Evolutionary conservation across 2,329 filamentous ascomycete species (phyloP), one percentile per base, ranked within the genome.

Genomic region (Rhytidhysteron rufulum): DNA sequence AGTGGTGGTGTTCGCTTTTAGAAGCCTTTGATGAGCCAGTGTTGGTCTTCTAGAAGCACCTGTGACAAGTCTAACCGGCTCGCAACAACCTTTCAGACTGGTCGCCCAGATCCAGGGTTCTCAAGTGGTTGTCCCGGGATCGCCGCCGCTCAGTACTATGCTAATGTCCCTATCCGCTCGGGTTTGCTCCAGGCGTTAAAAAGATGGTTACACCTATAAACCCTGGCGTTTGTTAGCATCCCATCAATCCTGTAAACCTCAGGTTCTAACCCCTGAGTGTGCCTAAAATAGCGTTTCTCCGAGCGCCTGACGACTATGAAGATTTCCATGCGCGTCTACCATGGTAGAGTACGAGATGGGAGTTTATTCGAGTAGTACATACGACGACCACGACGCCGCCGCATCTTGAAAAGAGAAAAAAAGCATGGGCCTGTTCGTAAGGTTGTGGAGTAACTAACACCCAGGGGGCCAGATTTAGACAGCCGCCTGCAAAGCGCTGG

Each of bases 401-500:
- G n/a, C n/a, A n/a, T n/a, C n/a, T n/a, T n/a, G n/a, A n/a, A n/a
- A n/a, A n/a, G n/a, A n/a, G n/a, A n/a, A n/a, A n/a, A n/a, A n/a
- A n/a, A n/a, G n/a, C n/a, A n/a, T n/a, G n/a, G n/a, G n/a, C n/a
- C n/a, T n/a, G n/a, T n/a, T n/a, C n/a, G n/a, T n/a, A n/a, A n/a
- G n/a, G n/a, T n/a, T n/a, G n/a, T n/a, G n/a, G n/a, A n/a, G n/a
- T n/a, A n/a, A n/a, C n/a, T n/a, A n/a, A n/a, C n/a, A n/a, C n/a
- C n/a, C n/a, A n/a, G 38, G 31, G 27, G 33, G 19, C 36, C 43
- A 39, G 47, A 53, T 50, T 54, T 54, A 55, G 48, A 46, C 37
- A 54, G 48, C 50, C 55, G 53, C 55, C 44, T 44, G 34, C 41
- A 47, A 57, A 48, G 49, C 57, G 56, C 57, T 52, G 34, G 55